A percentile compares a stretch with the other conserved stretches of the same genome.
phyloP scores from a whole-genome alignment of 805 yeast genomes.

The Monosporozyma servazzii region DNA sequence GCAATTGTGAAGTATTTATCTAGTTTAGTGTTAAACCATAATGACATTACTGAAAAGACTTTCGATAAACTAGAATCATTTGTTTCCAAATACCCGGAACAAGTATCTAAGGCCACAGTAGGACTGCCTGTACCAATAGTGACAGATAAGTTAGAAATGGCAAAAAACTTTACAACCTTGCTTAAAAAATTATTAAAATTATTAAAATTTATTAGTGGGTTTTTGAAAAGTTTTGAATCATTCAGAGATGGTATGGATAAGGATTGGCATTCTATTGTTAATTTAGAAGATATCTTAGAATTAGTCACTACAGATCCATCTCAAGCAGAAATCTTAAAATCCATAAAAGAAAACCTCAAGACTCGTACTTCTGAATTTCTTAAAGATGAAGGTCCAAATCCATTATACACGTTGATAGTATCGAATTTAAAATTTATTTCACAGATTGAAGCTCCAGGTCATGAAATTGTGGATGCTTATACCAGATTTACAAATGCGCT shows the following conservation, averaged over 20 bases:
- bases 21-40: conserved; percentile 46
- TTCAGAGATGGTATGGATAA: conserved; percentile 43
- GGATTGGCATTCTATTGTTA: conserved; percentile 49
- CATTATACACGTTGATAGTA: conserved; percentile 2
- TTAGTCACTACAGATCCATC: conserved; percentile 13
- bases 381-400: conserved; percentile 2
- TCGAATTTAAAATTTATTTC: conserved; percentile 13
- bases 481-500: conserved; percentile 19
- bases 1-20: conserved; percentile 50
- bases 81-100: conserved; percentile 39
- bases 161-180: conserved; percentile 44
- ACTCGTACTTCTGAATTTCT: conserved; percentile 3
- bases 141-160: conserved; percentile 40
- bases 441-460: conserved; percentile 10
- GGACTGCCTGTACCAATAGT: conserved; percentile 44
- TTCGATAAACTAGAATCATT: conserved; percentile 46
- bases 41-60: conserved; percentile 31
- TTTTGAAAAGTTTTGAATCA: conserved; percentile 38
- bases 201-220: conserved; percentile 41
- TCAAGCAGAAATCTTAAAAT: conserved; percentile 8
- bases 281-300: conserved; percentile 24
- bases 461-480: conserved; percentile 15
- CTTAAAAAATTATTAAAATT: conserved; percentile 45
- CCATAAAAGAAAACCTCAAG: conserved; percentile 12
- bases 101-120: conserved; percentile 32